Evolutionary conservation across 2,329 filamentous ascomycete genomes (phyloP), one percentile per base, ranked within the genome.

Genomic region (Monascus ruber): DNA sequence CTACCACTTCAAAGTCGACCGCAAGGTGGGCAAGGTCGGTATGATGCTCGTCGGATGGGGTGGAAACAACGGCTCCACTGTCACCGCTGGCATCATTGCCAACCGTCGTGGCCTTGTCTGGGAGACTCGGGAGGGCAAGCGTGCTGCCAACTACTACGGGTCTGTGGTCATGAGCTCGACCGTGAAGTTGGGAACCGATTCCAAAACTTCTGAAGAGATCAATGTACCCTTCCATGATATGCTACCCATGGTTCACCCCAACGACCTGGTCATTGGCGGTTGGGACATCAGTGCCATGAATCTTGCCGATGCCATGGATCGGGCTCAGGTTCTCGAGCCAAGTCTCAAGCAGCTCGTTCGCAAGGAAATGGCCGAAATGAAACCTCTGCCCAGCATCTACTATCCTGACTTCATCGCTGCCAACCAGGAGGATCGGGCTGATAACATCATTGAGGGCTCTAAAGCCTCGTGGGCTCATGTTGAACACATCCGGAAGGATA

Each of bases 361-460:
- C 68, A 94, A 96, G 75, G 85, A 96, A 70, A 89, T 96, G 87
- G 71, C 79, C 45, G 71, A 73, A 53, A 84, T 96, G 79, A 80
- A 81, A 53, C 91, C 91, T 26, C 77, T 96, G 47, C 89, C 87
- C 24, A 89, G 84, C 65, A 83, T 96, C 68, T 98, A 98, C 77
- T 98, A 98, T 65, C 91, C 91, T 1, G 91, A 96, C 68, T 98
- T 98, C 73, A 98, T 98, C 59, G 91, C 91, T 50, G 85, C 91
- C 61, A 98, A 98, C 72, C 91, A 98, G 70, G 88, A 91, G 65
- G 87, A 88, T 58, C 84, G 91, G 56, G 91, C 89, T 49, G 87
- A 98, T 69, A 96, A 98, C 56, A 58, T 94, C 47, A 65, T 96
- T 36, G 70, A 83, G 46, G 91, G 91, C 38, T 76, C 72, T 65